A percentile compares a stretch with the other conserved stretches of the same genome.
These are phyloP conservation scores for Juglanconis oblonga DNA, from an alignment of 2,329 filamentous ascomycete genomes.

Conservation along the genomic window DNA sequence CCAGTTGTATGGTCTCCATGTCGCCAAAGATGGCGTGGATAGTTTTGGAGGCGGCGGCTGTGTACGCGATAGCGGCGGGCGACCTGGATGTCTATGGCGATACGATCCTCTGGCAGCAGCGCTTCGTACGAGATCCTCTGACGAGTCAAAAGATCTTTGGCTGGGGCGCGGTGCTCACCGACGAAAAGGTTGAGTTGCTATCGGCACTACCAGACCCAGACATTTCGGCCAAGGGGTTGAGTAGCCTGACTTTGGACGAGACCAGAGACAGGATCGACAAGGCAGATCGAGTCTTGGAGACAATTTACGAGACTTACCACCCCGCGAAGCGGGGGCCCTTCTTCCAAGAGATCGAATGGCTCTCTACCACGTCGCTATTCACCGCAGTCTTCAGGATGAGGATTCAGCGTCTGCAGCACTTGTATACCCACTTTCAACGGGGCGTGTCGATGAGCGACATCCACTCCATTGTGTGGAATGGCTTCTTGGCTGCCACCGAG, in stretches of 20 bases:
- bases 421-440: neutral
- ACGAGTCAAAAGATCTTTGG: neutral
- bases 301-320: constrained; percentile 4
- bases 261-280: neutral
- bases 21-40: neutral
- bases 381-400: neutral
- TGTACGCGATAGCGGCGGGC: constrained; percentile 6
- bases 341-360: constrained; percentile 8
- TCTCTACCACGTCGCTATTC: neutral
- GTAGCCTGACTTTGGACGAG: neutral
- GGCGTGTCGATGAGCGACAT: neutral
- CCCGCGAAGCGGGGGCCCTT: constrained; percentile 4
- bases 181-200: constrained; percentile 3
- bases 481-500: neutral
- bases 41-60: neutral
- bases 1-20: constrained; percentile 3
- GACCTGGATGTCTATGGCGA: constrained; percentile 6
- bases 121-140: constrained; percentile 9
- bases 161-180: neutral
- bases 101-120: constrained; percentile 10
- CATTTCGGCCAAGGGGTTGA: neutral
- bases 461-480: neutral
- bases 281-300: constrained; percentile 8
- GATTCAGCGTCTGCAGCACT: neutral
- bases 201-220: neutral